Conservation (phyloP, 1,139 yeast species). For the Suhomyces anneliseae region DNA sequence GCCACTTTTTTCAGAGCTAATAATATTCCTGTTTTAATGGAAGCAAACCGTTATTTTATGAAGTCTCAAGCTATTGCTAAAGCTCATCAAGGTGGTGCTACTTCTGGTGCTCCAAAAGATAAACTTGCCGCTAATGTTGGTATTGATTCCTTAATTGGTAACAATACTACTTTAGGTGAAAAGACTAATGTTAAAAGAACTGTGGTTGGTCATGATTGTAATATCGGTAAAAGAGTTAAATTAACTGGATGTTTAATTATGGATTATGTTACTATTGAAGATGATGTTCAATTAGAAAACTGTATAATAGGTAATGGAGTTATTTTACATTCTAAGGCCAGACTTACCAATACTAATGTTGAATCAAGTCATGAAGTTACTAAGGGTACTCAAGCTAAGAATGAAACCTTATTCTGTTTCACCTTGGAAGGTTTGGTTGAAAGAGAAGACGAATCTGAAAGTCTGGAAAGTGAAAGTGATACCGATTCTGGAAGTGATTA, state of each 20-base stretch:
- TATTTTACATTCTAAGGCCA: slow-evolving; percentile 56
- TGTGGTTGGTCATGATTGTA: slow-evolving; percentile 75
- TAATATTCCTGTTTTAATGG: slow-evolving; percentile 79
- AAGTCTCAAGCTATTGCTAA: slow-evolving; percentile 41
- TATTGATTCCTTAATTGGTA: slow-evolving; percentile 77
- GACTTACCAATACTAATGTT: slow-evolving; percentile 75
- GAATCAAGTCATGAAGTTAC: slow-evolving; percentile 76
- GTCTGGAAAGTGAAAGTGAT: slow-evolving; percentile 27
- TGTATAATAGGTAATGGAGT: slow-evolving; percentile 80
- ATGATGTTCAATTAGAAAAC: slow-evolving; percentile 85
- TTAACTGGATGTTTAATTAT: slow-evolving; percentile 82
- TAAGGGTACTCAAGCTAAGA: slow-evolving; percentile 66
- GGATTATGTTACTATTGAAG: slow-evolving; percentile 70
- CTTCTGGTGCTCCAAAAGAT: slow-evolving; percentile 37
- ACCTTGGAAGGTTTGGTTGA: slow-evolving; percentile 54
- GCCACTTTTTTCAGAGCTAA: slow-evolving; percentile 75
- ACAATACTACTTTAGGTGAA: slow-evolving; percentile 61
- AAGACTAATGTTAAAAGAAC: slow-evolving; percentile 80
- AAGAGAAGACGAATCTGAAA: slow-evolving; percentile 25
- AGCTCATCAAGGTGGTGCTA: slow-evolving; percentile 21
- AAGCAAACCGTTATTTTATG: slow-evolving; percentile 82
- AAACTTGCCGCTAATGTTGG: slow-evolving; percentile 81
- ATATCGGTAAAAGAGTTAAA: slow-evolving; percentile 81
- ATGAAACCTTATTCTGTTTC: slow-evolving; percentile 75
- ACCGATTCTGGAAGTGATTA: slow-evolving; percentile 32